These are phyloP conservation scores for Dendrobium nobile DNA, from an alignment of 106 monocot genomes.

Conservation along the genomic window DNA sequence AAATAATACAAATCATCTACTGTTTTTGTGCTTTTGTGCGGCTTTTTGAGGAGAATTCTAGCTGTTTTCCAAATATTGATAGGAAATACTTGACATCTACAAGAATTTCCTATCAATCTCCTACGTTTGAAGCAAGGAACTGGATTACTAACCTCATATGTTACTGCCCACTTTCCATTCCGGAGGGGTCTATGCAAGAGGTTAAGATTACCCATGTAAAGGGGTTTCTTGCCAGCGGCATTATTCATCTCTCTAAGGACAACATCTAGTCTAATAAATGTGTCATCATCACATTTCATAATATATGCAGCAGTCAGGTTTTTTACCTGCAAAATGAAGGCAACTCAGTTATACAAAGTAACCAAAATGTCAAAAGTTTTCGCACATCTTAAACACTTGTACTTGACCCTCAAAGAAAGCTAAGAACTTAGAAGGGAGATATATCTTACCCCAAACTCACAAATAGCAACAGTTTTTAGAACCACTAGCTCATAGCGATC, in stretches of 20 bases:
- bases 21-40: too few relatives aligned
- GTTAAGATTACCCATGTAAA: conserved; percentile 95
- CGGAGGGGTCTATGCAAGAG: conserved; percentile 83
- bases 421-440: too few relatives aligned
- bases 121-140: not conserved
- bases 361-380: not conserved
- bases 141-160: conserved; percentile 60
- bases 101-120: too few relatives aligned
- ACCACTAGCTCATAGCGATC: conserved; percentile 98
- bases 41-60: too few relatives aligned
- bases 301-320: conserved; percentile 35
- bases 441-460: conserved; percentile 47
- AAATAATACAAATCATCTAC: too few relatives aligned
- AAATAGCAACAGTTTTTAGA: conserved; percentile 90
- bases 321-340: not conserved
- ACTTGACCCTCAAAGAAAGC: not conserved
- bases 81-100: too few relatives aligned
- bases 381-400: not conserved
- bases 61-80: too few relatives aligned
- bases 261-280: conserved; percentile 82
- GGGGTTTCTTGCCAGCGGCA: conserved; percentile 21
- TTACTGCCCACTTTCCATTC: conserved; percentile 94
- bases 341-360: not conserved
- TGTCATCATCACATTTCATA: conserved; percentile 99
- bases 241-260: conserved; percentile 46